Conservation (phyloP, 805 yeast genomes). For the Geotrichum ghanense region DNA sequence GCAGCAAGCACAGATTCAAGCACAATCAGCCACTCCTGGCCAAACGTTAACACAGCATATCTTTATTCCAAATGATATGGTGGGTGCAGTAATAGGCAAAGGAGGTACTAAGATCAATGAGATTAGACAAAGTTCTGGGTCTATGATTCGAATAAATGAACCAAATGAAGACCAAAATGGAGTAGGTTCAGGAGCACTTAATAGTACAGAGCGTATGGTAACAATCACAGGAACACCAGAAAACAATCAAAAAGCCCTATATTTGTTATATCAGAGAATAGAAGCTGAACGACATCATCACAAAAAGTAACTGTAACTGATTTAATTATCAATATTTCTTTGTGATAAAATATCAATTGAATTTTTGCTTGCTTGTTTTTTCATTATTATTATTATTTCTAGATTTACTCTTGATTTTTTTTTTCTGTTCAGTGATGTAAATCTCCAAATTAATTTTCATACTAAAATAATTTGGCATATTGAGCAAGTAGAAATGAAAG, state of each 20-base stretch:
- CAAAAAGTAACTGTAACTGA: background rate
- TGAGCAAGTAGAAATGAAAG: too few species aligned
- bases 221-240: conserved; percentile 18
- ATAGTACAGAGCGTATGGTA: conserved; percentile 16
- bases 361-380: too few species aligned
- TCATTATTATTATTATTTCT: too few species aligned
- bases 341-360: too few species aligned
- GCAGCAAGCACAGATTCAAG: conserved; percentile 6
- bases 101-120: conserved; percentile 76
- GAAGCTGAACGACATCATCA: conserved; percentile 19
- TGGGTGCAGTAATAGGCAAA: conserved; percentile 79
- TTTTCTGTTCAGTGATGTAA: too few species aligned
- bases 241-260: conserved; percentile 19
- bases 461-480: too few species aligned
- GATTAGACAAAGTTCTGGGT: conserved; percentile 62
- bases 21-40: conserved; percentile 1
- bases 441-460: too few species aligned
- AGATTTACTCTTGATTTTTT: too few species aligned
- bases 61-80: conserved; percentile 63
- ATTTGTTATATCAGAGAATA: conserved; percentile 18
- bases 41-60: conserved; percentile 45
- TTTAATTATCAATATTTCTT: too few species aligned
- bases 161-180: conserved; percentile 2
- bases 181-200: conserved; percentile 9
- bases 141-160: conserved; percentile 61